Evolutionary conservation across 768 basidiomycete species (phyloP).

Genomic region (Suillus sp.): DNA sequence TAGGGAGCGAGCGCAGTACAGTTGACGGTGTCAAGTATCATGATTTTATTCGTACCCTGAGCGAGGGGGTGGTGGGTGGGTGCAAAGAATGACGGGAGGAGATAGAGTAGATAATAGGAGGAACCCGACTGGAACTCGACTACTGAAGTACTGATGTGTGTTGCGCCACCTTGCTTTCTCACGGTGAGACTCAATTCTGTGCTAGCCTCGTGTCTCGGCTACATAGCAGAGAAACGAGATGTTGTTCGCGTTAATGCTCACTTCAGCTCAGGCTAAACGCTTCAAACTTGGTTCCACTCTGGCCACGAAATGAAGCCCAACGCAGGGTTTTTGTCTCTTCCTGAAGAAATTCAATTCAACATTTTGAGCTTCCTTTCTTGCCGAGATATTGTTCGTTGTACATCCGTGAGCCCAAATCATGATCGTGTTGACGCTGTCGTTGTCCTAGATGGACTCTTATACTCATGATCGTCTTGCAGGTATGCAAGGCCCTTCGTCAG

Average conservation of each 20-base stretch:
- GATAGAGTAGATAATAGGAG: too few species aligned
- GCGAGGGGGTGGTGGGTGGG: too few species aligned
- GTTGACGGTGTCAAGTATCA: too few species aligned
- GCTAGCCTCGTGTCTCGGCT: too few species aligned
- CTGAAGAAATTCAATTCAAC: background rate
- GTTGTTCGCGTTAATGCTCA: background rate
- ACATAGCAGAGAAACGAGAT: too few species aligned
- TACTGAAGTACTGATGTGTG: too few species aligned
- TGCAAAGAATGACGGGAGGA: too few species aligned
- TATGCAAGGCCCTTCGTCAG: background rate
- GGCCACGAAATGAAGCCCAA: background rate
- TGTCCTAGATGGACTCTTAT: background rate
- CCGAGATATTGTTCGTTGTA: conserved; percentile 1
- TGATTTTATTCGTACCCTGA: too few species aligned
- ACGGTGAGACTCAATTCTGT: too few species aligned
- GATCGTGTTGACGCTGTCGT: background rate
- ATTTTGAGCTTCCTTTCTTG: background rate
- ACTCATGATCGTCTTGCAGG: background rate
- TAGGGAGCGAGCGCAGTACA: too few species aligned
- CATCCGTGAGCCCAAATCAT: background rate
- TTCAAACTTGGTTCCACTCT: background rate
- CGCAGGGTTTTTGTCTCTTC: background rate
- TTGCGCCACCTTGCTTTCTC: too few species aligned
- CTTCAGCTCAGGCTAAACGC: background rate
- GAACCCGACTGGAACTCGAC: too few species aligned